Base-by-base conservation (phyloP, 2,329 filamentous ascomycete genomes). In the Lachnellula cervina region DNA sequence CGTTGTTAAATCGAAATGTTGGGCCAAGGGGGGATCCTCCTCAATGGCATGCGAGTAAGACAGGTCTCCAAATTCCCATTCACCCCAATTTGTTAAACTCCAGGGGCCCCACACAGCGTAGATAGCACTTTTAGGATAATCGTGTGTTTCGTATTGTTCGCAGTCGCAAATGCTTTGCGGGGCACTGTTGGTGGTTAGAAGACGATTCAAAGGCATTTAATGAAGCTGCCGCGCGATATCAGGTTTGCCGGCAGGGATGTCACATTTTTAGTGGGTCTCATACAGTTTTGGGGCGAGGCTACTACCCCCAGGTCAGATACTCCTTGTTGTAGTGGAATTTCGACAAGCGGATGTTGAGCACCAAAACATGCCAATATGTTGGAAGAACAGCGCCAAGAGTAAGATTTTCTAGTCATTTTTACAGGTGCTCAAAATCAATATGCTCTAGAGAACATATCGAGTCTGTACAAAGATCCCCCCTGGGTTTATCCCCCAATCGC, bases 381-480 rank as follows among this genome's bases (percentile, higher is more conserved):
- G 47, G 25, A n/a, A 21, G 28, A 45, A 52, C 23, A 54, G 25
- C 52, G 51, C 37, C 28, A 56, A 56, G 65, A 69, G 66, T 64
- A 68, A 67, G 64, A 65, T 67, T 59, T 54, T 69, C 65, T 69
- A 67, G 67, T 58, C 60, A 69, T 68, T 70, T 66, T 64, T 70
- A 70, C 68, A 69, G 55, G 60, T 56, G 60, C 59, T 65, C 62
- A 64, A 60, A 64, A 52, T 67, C 61, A 59, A 64, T 60, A 60
- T 64, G 59, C 61, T 58, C 62, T 61, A 61, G 63, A 59, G 54
- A 50, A 59, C 60, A 64, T 61, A 61, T 62, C 58, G 63, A 64
- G 56, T 62, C 65, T 63, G 59, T 64, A 68, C 62, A 69, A 52
- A 61, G 51, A 54, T 54, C 46, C 51, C 55, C 59, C 58, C 35